Evolutionary conservation across 169 alveolate genomes (phyloP).

Genomic region (Plasmodium relictum): DNA sequence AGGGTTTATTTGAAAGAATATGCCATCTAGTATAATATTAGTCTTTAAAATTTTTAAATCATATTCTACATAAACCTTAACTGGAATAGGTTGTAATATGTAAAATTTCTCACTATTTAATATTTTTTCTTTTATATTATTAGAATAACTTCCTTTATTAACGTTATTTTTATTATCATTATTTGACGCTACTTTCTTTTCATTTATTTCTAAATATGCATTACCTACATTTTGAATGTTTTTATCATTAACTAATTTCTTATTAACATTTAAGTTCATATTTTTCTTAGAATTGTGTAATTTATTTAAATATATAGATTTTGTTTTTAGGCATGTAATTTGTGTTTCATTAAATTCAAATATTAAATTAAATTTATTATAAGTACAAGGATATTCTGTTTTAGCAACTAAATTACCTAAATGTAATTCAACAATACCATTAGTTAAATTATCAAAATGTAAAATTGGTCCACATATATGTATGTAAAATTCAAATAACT

Average conservation of each 20-base stretch:
- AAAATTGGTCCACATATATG: conserved; percentile 86
- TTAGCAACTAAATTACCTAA: conserved; percentile 86
- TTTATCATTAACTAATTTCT: not conserved
- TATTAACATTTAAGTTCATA: not conserved
- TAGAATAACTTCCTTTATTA: conserved; percentile 28
- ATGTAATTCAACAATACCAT: conserved; percentile 84
- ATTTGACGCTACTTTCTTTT: not conserved
- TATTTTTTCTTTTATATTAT: conserved; percentile 61
- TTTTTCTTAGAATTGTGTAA: conserved; percentile 6
- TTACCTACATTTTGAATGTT: not conserved
- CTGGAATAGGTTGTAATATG: conserved; percentile 78
- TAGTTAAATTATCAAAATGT: conserved; percentile 82
- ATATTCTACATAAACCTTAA: conserved; percentile 64
- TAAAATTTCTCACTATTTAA: conserved; percentile 31
- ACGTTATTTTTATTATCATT: not conserved
- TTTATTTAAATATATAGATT: not conserved
- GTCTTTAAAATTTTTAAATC: conserved; percentile 62
- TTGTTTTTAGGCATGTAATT: conserved; percentile 78
- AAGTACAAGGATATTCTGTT: conserved; percentile 86
- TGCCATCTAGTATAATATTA: conserved; percentile 83
- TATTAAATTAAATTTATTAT: conserved; percentile 81
- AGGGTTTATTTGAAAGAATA: conserved; percentile 88
- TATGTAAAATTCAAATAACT: conserved; percentile 78
- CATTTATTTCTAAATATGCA: not conserved
- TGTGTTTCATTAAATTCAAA: conserved; percentile 90